Evolutionary conservation across 805 yeast species (phyloP).

Genomic region (Yamadazyma philogaea): DNA sequence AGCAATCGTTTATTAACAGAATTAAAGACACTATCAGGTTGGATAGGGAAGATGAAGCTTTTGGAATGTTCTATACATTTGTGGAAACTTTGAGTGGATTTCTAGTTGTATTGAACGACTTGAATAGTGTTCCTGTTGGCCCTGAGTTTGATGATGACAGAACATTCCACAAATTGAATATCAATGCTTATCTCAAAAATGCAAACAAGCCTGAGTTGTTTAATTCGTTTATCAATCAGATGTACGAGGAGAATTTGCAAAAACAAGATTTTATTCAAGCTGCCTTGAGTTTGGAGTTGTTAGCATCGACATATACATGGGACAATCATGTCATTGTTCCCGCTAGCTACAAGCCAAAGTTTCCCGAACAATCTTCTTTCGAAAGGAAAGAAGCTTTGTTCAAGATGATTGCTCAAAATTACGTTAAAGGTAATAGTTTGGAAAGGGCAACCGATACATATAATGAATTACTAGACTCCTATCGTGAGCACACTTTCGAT

Average conservation of each 20-base stretch:
- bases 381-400: slow-evolving; percentile 73
- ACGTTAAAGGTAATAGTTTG: slow-evolving; percentile 65
- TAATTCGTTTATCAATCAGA: slow-evolving; percentile 71
- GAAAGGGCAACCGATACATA: slow-evolving; percentile 79
- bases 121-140: slow-evolving; percentile 72
- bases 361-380: slow-evolving; percentile 79
- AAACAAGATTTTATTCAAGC: slow-evolving; percentile 75
- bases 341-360: slow-evolving; percentile 57
- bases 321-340: slow-evolving; percentile 54
- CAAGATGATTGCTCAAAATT: slow-evolving; percentile 67
- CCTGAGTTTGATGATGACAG: slow-evolving; percentile 86
- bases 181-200: slow-evolving; percentile 71
- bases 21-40: slow-evolving; percentile 49
- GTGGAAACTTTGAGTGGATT: slow-evolving; percentile 58
- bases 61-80: slow-evolving; percentile 45
- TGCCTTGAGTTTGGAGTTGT: slow-evolving; percentile 71
- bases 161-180: slow-evolving; percentile 72
- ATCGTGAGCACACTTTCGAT: slow-evolving; percentile 70
- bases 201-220: slow-evolving; percentile 78
- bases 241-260: slow-evolving; percentile 60
- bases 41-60: slow-evolving; percentile 66
- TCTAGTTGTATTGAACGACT: slow-evolving; percentile 60
- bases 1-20: slow-evolving; percentile 48
- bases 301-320: slow-evolving; percentile 79
- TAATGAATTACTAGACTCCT: slow-evolving; percentile 73